Evolutionary conservation across 2,329 filamentous ascomycete genomes (phyloP).

Genomic region (Neonectria ditissima): DNA sequence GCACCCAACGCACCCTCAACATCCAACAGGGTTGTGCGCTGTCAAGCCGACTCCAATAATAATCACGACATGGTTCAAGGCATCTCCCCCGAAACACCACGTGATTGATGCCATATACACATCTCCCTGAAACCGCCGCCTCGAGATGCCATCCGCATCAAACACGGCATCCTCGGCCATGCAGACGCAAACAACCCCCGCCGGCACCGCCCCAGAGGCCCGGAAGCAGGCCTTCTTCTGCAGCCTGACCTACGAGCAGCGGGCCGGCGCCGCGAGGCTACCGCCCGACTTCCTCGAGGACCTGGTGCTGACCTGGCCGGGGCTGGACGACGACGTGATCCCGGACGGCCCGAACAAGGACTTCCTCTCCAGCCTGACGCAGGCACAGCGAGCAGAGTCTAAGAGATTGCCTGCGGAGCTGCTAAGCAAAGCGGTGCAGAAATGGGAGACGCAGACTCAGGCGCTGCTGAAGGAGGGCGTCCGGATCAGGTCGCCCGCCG

Average conservation of each 20-base stretch:
- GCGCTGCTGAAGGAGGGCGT: background rate
- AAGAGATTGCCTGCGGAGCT: background rate
- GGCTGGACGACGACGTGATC: background rate
- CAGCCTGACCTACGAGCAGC: background rate
- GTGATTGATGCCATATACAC: background rate
- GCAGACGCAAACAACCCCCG: background rate
- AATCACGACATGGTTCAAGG: background rate
- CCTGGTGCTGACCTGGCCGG: background rate
- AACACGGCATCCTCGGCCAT: background rate
- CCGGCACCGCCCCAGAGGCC: background rate
- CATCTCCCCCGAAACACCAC: background rate
- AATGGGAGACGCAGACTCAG: background rate
- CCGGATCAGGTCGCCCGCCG: background rate
- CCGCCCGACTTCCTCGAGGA: background rate
- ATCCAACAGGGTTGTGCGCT: background rate
- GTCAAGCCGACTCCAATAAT: background rate
- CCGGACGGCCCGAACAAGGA: background rate
- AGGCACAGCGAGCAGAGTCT: background rate
- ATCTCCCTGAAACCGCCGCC: background rate
- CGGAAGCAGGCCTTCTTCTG: background rate
- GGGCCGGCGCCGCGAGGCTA: background rate
- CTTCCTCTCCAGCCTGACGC: background rate
- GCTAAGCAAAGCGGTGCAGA: background rate
- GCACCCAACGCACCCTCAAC: background rate
- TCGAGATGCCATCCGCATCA: background rate